A percentile compares a stretch with the other conserved stretches of the same genome.
phyloP scores from a whole-genome alignment of 1,139 yeast species.

The Suhomyces panamericanus region DNA sequence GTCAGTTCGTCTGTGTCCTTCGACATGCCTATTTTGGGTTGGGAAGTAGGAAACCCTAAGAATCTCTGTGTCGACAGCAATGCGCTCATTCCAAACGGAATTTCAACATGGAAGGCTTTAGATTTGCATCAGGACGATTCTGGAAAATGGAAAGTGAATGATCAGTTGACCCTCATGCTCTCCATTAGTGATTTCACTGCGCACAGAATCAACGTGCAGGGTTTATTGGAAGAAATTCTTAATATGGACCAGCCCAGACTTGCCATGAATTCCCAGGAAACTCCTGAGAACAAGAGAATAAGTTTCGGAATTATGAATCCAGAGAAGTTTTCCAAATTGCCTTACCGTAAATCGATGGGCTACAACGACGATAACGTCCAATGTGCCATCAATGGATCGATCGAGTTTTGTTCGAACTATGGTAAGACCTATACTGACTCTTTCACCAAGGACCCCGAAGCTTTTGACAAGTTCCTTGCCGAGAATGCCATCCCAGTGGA shows the following conservation, averaged over 20 bases:
- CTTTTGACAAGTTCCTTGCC: conserved; percentile 3
- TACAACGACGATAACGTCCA: conserved; percentile 32
- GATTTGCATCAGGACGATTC: conserved; percentile 12
- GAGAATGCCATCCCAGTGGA: conserved; percentile 5
- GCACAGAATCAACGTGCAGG: conserved; percentile 33
- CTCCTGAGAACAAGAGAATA: background rate
- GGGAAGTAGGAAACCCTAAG: conserved; percentile 20
- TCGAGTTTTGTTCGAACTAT: conserved; percentile 26
- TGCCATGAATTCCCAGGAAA: background rate
- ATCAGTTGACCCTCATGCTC: conserved; percentile 33
- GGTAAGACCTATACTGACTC: conserved; percentile 14
- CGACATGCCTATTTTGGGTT: conserved; percentile 23
- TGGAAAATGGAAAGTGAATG: conserved; percentile 24
- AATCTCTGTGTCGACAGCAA: conserved; percentile 19
- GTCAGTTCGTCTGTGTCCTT: conserved; percentile 40
- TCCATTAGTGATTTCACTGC: conserved; percentile 40
- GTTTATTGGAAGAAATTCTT: conserved; percentile 27
- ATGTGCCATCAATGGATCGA: conserved; percentile 33
- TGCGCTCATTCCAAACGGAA: conserved; percentile 30
- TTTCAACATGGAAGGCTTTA: conserved; percentile 25
- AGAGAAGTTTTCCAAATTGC: background rate
- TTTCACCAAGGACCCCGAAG: conserved; percentile 1
- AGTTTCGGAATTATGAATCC: conserved; percentile 4
- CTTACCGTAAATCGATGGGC: conserved; percentile 16
- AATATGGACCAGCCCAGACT: conserved; percentile 11